phyloP scores from a whole-genome alignment of 176 grass and related monocot genomes.

The Puccinellia tenuiflora region DNA sequence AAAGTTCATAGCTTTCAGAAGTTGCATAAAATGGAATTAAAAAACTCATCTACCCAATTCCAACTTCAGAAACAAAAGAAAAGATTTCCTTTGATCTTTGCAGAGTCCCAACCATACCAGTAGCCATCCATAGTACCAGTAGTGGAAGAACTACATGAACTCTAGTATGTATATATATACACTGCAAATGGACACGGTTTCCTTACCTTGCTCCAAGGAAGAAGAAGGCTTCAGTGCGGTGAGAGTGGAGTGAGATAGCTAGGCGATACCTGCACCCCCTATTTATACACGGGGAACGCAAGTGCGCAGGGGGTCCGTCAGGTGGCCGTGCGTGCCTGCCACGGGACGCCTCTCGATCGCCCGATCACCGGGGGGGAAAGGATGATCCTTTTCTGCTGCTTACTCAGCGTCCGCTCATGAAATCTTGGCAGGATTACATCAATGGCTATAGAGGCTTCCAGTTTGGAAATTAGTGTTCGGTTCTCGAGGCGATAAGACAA shows the following conservation, averaged over 20 bases:
- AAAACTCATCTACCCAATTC: background rate
- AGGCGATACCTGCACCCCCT: background rate
- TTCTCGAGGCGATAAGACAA: background rate
- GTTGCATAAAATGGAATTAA: background rate
- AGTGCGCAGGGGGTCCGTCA: background rate
- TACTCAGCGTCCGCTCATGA: background rate
- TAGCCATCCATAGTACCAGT: background rate
- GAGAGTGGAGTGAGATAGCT: background rate
- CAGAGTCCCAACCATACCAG: background rate
- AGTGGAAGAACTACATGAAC: background rate
- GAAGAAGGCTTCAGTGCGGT: background rate
- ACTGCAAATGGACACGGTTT: background rate
- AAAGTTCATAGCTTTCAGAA: background rate
- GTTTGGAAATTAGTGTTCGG: background rate
- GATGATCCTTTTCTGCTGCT: background rate
- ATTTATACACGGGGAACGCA: constrained; percentile 33
- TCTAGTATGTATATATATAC: too few relatives aligned
- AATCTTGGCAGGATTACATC: background rate
- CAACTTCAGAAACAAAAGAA: background rate
- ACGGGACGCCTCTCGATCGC: background rate
- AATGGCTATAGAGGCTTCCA: background rate
- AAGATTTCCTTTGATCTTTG: background rate
- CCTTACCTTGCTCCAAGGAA: background rate
- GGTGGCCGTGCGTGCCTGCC: background rate
- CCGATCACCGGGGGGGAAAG: background rate